These are phyloP conservation scores for Boletus insuetus DNA, from an alignment of 768 basidiomycete species.

Conservation along the genomic window DNA sequence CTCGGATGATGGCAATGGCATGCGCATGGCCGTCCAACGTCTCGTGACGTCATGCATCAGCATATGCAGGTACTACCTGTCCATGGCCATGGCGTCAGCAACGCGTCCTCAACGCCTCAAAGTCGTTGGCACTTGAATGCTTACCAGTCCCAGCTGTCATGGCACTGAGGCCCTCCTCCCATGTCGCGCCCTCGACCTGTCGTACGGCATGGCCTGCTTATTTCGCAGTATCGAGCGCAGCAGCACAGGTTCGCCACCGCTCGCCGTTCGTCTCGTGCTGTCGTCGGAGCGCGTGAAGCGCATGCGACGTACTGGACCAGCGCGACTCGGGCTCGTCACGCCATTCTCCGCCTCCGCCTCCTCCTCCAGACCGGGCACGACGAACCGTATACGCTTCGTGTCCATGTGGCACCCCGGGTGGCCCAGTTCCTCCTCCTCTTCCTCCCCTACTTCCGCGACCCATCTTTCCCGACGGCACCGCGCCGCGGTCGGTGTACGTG, in stretches of 20 bases:
- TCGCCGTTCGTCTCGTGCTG: not conserved
- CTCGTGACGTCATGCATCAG: no score
- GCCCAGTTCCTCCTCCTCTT: not conserved
- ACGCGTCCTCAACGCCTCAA: no score
- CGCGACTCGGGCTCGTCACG: not conserved
- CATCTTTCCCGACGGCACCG: not conserved
- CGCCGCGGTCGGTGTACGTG: no score
- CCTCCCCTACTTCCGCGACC: not conserved
- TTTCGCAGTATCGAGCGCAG: slow-evolving; percentile 17
- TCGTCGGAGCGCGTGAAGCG: not conserved
- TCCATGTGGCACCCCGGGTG: not conserved
- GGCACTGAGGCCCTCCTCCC: slow-evolving; percentile 6
- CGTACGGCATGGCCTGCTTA: slow-evolving; percentile 9
- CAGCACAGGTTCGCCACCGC: not conserved
- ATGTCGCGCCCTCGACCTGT: not conserved
- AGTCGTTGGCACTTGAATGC: not conserved
- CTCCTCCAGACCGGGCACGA: slow-evolving; percentile 2
- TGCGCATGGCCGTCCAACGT: no score
- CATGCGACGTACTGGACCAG: not conserved
- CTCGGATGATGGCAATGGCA: not conserved
- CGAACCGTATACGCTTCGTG: slow-evolving; percentile 15
- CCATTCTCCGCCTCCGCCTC: not conserved
- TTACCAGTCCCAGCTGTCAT: not conserved
- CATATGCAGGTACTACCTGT: no score
- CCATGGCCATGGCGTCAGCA: not conserved